Evolutionary conservation across 2,329 filamentous ascomycete species (phyloP), one percentile per base, ranked within the genome.

Genomic region (Tolypocladium amazonense): DNA sequence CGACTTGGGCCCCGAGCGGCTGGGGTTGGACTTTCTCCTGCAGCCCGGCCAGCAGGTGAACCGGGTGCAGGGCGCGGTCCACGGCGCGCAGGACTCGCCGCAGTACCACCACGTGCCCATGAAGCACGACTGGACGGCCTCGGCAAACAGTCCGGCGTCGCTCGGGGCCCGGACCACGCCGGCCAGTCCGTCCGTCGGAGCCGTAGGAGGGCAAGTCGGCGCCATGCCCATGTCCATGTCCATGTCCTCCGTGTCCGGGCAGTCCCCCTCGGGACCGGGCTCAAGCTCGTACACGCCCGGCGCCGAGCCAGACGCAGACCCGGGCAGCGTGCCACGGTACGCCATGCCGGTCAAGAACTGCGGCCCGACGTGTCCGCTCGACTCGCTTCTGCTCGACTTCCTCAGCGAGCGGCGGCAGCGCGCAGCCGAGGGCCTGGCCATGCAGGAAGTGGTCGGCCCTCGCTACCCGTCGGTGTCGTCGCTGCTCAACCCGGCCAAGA

Each of bases 321-420:
- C 62, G 15, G 59, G 59, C 30, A 61, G 11, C 52, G 37, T 62
- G 20, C 56, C 66, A 37, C 62, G 66, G 33, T 70, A 69, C 59
- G 64, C 71, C 27, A 59, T 62, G 27, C 68, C 80, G 39, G 74
- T 87, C 56, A 80, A 79, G 62, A 90, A 91, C 67, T 78, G 82
- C 25, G 71, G 79, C 1, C 81, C 90, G 1, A 92, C 89, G 0
- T 94, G 89, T 70, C 84, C 89, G 0, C 79, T 96, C 1, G 92
- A 96, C 68, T 79, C 77, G 50, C 82, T 96, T n/a, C 80, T 96
- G 53, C 81, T 93, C 30, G 87, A 92, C 69, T 95, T 94, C 68
- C 80, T 94, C 35, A 79, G 83, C 33, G 85, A 90, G 66, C 83
- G 88, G 39, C 83, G 80, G 43, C 82, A 87, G 66, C 85, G 85